phyloP scores from a whole-genome alignment of 768 basidiomycete species.

The Russula virescens region DNA sequence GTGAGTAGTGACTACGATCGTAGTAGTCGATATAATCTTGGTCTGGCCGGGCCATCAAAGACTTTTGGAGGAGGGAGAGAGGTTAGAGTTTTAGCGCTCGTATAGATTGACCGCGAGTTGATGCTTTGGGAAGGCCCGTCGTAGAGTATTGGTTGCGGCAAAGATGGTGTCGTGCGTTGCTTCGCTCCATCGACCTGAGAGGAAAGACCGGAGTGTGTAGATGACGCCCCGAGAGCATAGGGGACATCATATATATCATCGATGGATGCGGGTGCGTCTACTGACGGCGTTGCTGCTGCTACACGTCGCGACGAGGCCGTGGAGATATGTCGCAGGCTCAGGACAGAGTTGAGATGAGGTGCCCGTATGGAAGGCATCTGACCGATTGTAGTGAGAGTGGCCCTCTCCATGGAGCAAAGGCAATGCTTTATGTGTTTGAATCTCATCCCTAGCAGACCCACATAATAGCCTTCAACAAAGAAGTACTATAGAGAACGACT shows the following conservation, averaged over 20 bases:
- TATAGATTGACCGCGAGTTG: conserved; percentile 17
- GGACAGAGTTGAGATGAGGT: neutral
- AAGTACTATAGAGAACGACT: too few species aligned
- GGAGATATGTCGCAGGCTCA: neutral
- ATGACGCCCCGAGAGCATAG: conserved; percentile 35
- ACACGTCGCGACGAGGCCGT: neutral
- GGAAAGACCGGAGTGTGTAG: conserved; percentile 25
- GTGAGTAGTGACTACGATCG: neutral
- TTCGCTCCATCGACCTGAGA: conserved; percentile 5
- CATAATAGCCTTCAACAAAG: neutral
- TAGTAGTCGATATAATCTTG: neutral
- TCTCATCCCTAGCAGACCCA: neutral
- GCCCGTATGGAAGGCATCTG: neutral
- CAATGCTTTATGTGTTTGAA: neutral
- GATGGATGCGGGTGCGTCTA: neutral
- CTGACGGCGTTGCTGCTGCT: neutral
- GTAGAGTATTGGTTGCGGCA: conserved; percentile 18
- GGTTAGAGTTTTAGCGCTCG: conserved; percentile 20
- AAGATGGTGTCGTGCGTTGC: conserved; percentile 2
- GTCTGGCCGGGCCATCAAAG: conserved; percentile 39
- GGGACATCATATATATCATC: conserved; percentile 49
- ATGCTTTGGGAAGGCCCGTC: conserved; percentile 17
- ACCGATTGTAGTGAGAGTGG: neutral
- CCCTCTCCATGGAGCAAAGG: neutral
- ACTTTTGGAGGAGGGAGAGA: conserved; percentile 32